Evolutionary conservation across 1,284 basidiomycete species (phyloP), one percentile per base, ranked within the genome.

Genomic region (Apiotrichum mycotoxinovorans): DNA sequence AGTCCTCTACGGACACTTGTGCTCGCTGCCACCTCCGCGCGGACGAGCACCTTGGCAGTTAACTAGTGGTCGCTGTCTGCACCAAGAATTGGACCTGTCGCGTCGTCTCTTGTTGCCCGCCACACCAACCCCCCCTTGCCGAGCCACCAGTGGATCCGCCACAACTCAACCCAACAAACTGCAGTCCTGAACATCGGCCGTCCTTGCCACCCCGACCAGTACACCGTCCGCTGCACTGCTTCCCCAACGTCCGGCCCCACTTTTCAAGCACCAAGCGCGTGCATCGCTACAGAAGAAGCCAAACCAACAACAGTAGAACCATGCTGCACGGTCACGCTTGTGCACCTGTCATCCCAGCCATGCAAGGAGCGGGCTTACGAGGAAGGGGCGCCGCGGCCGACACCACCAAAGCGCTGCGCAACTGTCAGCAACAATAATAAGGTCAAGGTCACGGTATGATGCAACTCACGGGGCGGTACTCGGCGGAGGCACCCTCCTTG

Each of bases 321-420:
- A 43, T 3, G 27, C 12, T 9, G n/a, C 10, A 11, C n/a, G 7
- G 20, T 10, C n/a, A 27, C 33, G 53, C 30, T 12, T 47, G 40
- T 43, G 56, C 65, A 68, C 65, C 63, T 63, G 60, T 68, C 66
- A 60, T 66, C 63, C 65, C 63, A 62, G 56, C 33, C 17, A n/a
- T 20, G 35, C 3, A 35, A 20, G n/a, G 22, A n/a, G 22, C 26
- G 25, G 23, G 52, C 71, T 77, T 79, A 82, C 72, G 81, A 82
- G 71, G 84, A 78, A 67, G 90, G 87, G 65, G 83, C 86, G 79
- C 91, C 90, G 64, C 91, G 87, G 66, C 91, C 91, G 72, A 92
- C 88, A 78, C 87, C 91, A 73, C 86, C 85, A 75, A 87, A 92
- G 71, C 84, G 83, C 74, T 76, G 47, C 17, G 17, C n/a, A n/a